phyloP scores from a whole-genome alignment of 495 filamentous ascomycete species.

The Lichenothelia convexa region DNA sequence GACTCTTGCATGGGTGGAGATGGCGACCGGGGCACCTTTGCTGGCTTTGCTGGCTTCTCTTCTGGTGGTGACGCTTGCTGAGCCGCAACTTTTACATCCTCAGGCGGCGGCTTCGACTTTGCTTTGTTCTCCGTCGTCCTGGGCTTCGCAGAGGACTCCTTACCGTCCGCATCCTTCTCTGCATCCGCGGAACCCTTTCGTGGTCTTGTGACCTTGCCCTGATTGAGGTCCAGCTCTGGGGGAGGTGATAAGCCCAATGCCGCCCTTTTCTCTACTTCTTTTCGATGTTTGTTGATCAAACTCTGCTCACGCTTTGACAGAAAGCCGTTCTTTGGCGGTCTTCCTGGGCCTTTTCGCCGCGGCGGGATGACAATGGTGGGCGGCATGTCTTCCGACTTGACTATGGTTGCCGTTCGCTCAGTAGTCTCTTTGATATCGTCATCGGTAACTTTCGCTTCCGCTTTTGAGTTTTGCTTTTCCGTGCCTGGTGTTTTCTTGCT shows the following conservation, averaged over 20 bases:
- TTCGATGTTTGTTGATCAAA: conserved; percentile 43
- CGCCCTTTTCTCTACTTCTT: conserved; percentile 20
- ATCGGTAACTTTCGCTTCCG: not conserved
- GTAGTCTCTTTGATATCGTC: too few relatives aligned
- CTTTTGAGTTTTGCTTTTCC: too few relatives aligned
- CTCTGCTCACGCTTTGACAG: conserved; percentile 75
- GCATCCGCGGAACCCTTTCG: conserved; percentile 10
- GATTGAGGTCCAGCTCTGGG: conserved; percentile 1
- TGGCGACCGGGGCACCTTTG: conserved; percentile 46
- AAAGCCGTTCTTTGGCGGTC: conserved; percentile 81
- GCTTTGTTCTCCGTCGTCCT: conserved; percentile 7
- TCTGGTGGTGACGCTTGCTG: conserved; percentile 12
- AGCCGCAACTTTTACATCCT: not conserved
- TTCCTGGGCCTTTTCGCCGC: conserved; percentile 65
- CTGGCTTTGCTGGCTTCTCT: conserved; percentile 38
- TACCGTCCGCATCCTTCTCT: conserved; percentile 2
- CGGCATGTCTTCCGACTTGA: too few relatives aligned
- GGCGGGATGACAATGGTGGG: conserved; percentile 29
- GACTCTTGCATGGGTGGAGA: conserved; percentile 55
- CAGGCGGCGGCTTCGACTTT: not conserved
- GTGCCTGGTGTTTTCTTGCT: too few relatives aligned
- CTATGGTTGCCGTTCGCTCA: too few relatives aligned
- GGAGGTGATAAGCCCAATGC: conserved; percentile 18
- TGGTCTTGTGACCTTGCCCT: conserved; percentile 1
- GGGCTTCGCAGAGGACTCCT: too few relatives aligned